Percentiles rank a stretch among this genome's conserved stretches.
phyloP scores from a whole-genome alignment of 148 eudicot genomes.

The Arbutus unedo region DNA sequence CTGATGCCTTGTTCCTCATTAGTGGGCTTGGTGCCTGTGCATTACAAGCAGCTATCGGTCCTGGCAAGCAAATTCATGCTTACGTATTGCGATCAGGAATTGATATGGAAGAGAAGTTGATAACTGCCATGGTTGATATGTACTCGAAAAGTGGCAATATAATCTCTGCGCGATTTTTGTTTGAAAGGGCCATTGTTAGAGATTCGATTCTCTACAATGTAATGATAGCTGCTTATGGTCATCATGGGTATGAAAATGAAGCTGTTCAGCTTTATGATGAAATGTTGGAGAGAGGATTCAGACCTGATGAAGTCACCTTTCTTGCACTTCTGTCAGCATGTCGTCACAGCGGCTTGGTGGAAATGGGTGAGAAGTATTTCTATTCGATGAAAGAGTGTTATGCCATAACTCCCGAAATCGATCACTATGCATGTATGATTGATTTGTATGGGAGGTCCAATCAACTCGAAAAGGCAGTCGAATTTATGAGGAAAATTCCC shows the following conservation, averaged over 20 bases:
- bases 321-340: conserved; percentile 79
- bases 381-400: conserved; percentile 53
- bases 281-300: conserved; percentile 43
- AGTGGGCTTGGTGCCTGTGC: conserved; percentile 68
- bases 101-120: conserved; percentile 46
- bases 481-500: conserved; percentile 52
- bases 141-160: conserved; percentile 83
- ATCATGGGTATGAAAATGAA: conserved; percentile 60
- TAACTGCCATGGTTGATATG: conserved; percentile 70
- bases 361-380: conserved; percentile 69
- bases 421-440: conserved; percentile 88
- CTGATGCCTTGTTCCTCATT: conserved; percentile 50
- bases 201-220: conserved; percentile 75
- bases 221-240: conserved; percentile 83
- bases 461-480: conserved; percentile 50
- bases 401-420: conserved; percentile 52
- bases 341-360: conserved; percentile 79
- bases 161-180: conserved; percentile 51
- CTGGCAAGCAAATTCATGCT: conserved; percentile 75
- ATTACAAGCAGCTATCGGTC: conserved; percentile 52
- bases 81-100: conserved; percentile 46
- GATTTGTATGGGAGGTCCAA: conserved; percentile 82
- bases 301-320: conserved; percentile 73
- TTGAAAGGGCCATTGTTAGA: conserved; percentile 26
- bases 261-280: conserved; percentile 60